Evolutionary conservation across 2,329 filamentous ascomycete species (phyloP).

Genomic region (Diaporthe velutina): DNA sequence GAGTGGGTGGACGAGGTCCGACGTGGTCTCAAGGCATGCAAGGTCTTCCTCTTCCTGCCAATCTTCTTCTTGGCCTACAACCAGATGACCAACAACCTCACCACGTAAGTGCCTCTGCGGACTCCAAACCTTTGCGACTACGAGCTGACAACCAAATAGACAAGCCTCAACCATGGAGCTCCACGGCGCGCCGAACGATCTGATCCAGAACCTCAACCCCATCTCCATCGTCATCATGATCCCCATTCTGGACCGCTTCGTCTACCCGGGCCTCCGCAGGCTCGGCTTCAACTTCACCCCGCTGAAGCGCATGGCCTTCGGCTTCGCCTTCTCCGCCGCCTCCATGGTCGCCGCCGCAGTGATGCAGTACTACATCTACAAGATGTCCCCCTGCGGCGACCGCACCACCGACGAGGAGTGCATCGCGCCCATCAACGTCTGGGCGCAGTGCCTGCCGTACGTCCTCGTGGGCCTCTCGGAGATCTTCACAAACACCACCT

Average conservation of each 20-base stretch:
- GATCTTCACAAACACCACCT: conserved; percentile 68
- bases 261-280: conserved; percentile 78
- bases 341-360: conserved; percentile 72
- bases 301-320: conserved; percentile 80
- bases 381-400: conserved; percentile 68
- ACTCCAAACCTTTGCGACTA: too few relatives aligned
- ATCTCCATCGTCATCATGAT: conserved; percentile 83
- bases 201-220: conserved; percentile 82
- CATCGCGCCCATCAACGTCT: conserved; percentile 74
- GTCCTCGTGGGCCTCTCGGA: conserved; percentile 65
- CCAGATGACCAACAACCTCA: conserved; percentile 72
- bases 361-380: conserved; percentile 74
- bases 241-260: conserved; percentile 74
- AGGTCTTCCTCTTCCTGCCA: conserved; percentile 79
- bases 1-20: conserved; percentile 84
- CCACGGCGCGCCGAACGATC: conserved; percentile 81
- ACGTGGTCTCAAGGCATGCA: conserved; percentile 77
- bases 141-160: conserved; percentile 42
- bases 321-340: conserved; percentile 74
- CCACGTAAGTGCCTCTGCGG: conserved; percentile 47
- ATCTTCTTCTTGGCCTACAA: conserved; percentile 72
- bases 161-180: conserved; percentile 77
- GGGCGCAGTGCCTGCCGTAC: conserved; percentile 67
- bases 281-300: conserved; percentile 76
- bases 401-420: conserved; percentile 58